Conservation (phyloP, 495 filamentous ascomycete genomes). For the Gamarada debralockiae region DNA sequence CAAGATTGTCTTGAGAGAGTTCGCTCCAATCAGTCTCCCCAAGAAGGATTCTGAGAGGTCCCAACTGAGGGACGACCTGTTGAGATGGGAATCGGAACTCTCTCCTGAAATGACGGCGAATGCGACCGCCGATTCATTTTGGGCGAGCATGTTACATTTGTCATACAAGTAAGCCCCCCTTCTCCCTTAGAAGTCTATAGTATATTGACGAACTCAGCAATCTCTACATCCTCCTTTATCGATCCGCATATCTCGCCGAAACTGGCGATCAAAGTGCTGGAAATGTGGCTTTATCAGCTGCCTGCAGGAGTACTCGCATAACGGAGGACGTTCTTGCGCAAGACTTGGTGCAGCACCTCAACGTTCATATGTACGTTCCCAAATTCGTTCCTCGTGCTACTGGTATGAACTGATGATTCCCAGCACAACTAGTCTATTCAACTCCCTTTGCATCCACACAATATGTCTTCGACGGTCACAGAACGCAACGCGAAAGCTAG, state of each 20-base stretch:
- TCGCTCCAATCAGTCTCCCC: conserved; percentile 29
- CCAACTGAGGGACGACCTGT: conserved; percentile 29
- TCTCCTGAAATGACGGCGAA: conserved; percentile 33
- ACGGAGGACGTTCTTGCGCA: conserved; percentile 45
- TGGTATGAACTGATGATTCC: too few relatives aligned
- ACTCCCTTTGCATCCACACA: conserved; percentile 44
- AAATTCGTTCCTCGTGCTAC: too few relatives aligned
- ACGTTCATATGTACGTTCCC: conserved; percentile 37
- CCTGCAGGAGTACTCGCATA: conserved; percentile 39
- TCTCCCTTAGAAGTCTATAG: neutral
- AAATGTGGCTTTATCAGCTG: conserved; percentile 38
- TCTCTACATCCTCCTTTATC: conserved; percentile 37
- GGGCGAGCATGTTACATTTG: conserved; percentile 41
- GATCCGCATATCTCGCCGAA: conserved; percentile 23
- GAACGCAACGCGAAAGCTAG: conserved; percentile 37
- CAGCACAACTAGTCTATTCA: conserved; percentile 45
- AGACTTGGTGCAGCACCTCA: conserved; percentile 40
- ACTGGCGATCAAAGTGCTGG: conserved; percentile 28
- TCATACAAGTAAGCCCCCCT: conserved; percentile 35
- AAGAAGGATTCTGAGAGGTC: conserved; percentile 28
- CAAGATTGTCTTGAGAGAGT: conserved; percentile 37
- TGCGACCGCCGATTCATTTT: conserved; percentile 27
- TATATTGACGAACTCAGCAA: conserved; percentile 26
- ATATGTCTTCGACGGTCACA: conserved; percentile 37
- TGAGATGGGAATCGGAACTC: conserved; percentile 34